These are phyloP conservation scores for Parmales sp. DNA, from an alignment of 108 stramenopile genomes.

Conservation along the genomic window DNA sequence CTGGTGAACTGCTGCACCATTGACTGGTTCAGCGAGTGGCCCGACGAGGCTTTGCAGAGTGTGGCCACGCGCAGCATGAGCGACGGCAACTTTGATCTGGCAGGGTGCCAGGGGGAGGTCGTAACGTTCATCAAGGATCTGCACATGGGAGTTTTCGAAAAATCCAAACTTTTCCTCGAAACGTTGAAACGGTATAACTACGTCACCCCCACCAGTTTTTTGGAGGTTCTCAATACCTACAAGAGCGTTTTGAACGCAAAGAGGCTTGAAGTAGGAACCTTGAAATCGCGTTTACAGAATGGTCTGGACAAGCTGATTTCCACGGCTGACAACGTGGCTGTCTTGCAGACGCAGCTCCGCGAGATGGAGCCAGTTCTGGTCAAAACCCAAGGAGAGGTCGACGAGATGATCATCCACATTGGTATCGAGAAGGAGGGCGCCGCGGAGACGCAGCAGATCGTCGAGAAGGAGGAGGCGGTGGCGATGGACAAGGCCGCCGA, in stretches of 20 bases:
- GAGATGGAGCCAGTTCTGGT: constrained; percentile 45
- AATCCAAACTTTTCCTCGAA: constrained; percentile 32
- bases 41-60: constrained; percentile 44
- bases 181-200: constrained; percentile 41
- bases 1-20: constrained; percentile 43
- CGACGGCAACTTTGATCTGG: constrained; percentile 28
- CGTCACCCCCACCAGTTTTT: constrained; percentile 51
- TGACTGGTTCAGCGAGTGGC: constrained; percentile 63
- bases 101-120: constrained; percentile 16
- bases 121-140: constrained; percentile 46
- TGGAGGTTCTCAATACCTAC: constrained; percentile 47
- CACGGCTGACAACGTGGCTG: constrained; percentile 41
- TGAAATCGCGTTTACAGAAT: constrained; percentile 36
- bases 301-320: constrained; percentile 51
- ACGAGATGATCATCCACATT: constrained; percentile 33
- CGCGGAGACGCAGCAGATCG: constrained; percentile 26
- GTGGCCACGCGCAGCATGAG: constrained; percentile 36
- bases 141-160: constrained; percentile 40
- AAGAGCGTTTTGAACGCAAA: constrained; percentile 30
- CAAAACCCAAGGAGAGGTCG: constrained; percentile 32
- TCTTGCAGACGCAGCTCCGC: constrained; percentile 37
- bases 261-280: constrained; percentile 35
- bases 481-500: constrained; percentile 41
- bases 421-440: constrained; percentile 33
- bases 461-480: constrained; percentile 37